Evolutionary conservation across 2,329 filamentous ascomycete genomes (phyloP), one percentile per base, ranked within the genome.

Genomic region (Arthrobotrys entomopaga): DNA sequence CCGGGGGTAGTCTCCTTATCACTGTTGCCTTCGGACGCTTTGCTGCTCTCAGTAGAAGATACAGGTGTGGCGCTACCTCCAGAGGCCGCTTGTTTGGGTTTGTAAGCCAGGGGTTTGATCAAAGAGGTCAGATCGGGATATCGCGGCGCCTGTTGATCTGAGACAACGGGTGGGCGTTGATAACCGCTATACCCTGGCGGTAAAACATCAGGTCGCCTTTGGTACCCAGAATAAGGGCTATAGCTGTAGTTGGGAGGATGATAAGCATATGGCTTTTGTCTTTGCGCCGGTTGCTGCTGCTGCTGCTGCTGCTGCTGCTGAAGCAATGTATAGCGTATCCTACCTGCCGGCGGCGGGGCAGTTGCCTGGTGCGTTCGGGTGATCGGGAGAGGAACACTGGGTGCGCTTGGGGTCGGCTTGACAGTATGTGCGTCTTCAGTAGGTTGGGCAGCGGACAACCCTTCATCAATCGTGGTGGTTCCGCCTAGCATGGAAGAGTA

Each of bases 121-220:
- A 73, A 46, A 19, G 58, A 53, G 10, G 46, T 65, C n/a, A 73
- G 46, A 26, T 73, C 69, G 1, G 56, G 50, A 38, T 66, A 60
- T 26, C 61, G 43, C 10, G 65, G 49, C 26, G 24, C 34, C n/a
- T 38, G 22, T 16, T 48, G 46, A 19, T 15, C 16, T 4, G 46
- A 24, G 1, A 29, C 11, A 24, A 53, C 43, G 7, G 60, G 67
- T n/a, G 69, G 69, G 0, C 61, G 48, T 4, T 65, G 58, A 15
- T 73, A 65, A 16, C 49, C 69, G 29, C 49, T 73, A 50, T 73
- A 73, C 11, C 69, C 69, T 15, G 69, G 69, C 10, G 69, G 69
- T 6, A 73, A 40, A 49, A 73, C 69, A 19, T 65, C 56, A 16
- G 67, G 59, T 48, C 59, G 46, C 11, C 64, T 50, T 22, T 66